A percentile compares a stretch with the other conserved stretches of the same genome.
These are phyloP conservation scores for Mycena maculata DNA, from an alignment of 768 basidiomycete genomes.

Conservation along the genomic window DNA sequence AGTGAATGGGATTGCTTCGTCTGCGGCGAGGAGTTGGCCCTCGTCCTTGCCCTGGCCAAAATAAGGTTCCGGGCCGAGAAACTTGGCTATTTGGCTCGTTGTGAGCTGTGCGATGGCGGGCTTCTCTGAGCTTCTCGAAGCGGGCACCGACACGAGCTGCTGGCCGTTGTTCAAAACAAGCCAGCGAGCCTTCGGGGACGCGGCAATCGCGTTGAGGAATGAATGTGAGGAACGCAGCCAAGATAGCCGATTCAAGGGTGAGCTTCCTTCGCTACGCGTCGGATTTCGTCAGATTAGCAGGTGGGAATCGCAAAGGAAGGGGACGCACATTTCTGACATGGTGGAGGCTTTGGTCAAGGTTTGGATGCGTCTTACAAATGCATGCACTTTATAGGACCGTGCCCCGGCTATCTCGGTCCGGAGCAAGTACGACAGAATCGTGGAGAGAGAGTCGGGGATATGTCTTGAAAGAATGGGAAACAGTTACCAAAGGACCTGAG, in stretches of 20 bases:
- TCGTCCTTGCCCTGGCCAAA: constrained; percentile 75
- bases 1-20: constrained; percentile 49
- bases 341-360: background rate
- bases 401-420: constrained; percentile 21
- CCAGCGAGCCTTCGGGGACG: constrained; percentile 75
- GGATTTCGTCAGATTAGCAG: background rate
- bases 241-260: constrained; percentile 82
- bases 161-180: constrained; percentile 80
- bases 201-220: constrained; percentile 80
- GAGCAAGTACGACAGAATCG: constrained; percentile 1
- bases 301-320: background rate
- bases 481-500: background rate
- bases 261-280: constrained; percentile 52
- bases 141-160: constrained; percentile 64
- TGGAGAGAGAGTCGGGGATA: background rate
- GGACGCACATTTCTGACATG: constrained; percentile 24
- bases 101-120: constrained; percentile 62
- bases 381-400: constrained; percentile 1
- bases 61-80: constrained; percentile 76
- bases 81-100: constrained; percentile 68
- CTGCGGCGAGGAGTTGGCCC: constrained; percentile 47
- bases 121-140: constrained; percentile 45
- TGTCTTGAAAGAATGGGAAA: background rate
- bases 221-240: constrained; percentile 81
- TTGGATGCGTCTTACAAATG: constrained; percentile 24